Base-by-base conservation (phyloP, 768 basidiomycete species). In the Boletus patriciae region DNA sequence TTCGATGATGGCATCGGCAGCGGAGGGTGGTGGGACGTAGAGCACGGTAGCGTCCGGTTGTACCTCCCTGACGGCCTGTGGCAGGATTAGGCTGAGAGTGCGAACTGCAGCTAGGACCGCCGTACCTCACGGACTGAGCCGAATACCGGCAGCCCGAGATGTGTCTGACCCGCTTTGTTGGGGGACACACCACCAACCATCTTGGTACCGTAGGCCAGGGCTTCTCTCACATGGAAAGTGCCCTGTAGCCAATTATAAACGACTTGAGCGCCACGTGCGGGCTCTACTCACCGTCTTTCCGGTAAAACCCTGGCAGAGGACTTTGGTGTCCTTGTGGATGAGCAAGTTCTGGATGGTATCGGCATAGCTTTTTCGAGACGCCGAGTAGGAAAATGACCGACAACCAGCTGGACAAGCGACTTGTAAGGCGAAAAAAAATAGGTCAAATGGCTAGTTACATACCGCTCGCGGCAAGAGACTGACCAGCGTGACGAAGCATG, bases 111-210 rank as follows among this genome's bases (percentile, higher is more conserved):
- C 27, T 9, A 61, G 23, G n/a, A 19, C 47, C 19, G 10, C 42
- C 69, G 70, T 64, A 93, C 94, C 80, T 98, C 96, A 70, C 82
- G 82, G 55, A 99, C 97, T 45, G 82, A 84, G 42, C 92, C 96
- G 66, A 93, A 99, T 33, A 99, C 87, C 40, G 97, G 97, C 21
- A 98, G 82, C 31, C 95, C 96, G 54, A 99, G 83, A 77, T 99
- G 97, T 4, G 84, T 92, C 73, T 90, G 87, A 15, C 97, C 97
- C 52, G 95, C 97, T 75, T 98, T 98, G 79, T 91, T 93, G 37
- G 92, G 92, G 3, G 93, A 95, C 52, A 97, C 94, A 59, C 97
- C 97, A 55, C 97, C 97, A 55, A 99, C 92, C 91, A 98, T 96
- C 59, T 87, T 90, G 56, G 96, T 98, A 19, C 97, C 96, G 69